phyloP scores from a whole-genome alignment of 2,329 filamentous ascomycete genomes.

The Colletotrichum higginsianum region DNA sequence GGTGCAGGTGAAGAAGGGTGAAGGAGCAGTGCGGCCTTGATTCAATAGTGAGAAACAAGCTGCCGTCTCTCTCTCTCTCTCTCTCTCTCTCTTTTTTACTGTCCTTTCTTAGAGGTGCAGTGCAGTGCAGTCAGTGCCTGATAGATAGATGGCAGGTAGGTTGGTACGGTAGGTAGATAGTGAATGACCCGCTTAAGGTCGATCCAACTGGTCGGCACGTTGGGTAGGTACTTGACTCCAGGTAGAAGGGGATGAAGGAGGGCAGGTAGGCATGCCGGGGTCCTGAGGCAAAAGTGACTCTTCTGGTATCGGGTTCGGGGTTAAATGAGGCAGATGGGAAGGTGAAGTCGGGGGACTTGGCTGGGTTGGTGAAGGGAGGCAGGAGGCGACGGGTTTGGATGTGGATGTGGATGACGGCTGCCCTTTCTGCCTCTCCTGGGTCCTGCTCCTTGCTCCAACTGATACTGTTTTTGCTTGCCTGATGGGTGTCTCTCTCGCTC shows the following conservation, averaged over 20 bases:
- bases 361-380: constrained; percentile 4
- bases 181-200: constrained; percentile 37
- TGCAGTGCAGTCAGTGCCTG: constrained; percentile 19
- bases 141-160: constrained; percentile 17
- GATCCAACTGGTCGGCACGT: constrained; percentile 23
- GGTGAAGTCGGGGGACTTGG: constrained; percentile 12
- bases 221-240: constrained; percentile 25
- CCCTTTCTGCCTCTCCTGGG: constrained; percentile 5
- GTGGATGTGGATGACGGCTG: constrained; percentile 13
- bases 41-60: constrained; percentile 40
- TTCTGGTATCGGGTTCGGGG: constrained; percentile 11
- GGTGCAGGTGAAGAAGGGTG: constrained; percentile 25
- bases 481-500: background rate
- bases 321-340: constrained; percentile 36
- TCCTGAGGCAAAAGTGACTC: constrained; percentile 29
- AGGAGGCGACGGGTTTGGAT: constrained; percentile 7
- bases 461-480: background rate
- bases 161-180: constrained; percentile 4
- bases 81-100: constrained; percentile 48
- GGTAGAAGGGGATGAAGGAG: constrained; percentile 16
- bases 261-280: background rate
- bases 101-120: constrained; percentile 4
- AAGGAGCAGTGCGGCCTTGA: constrained; percentile 31
- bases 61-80: constrained; percentile 41
- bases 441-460: background rate